Percentiles rank a stretch among this genome's conserved stretches.
These are phyloP conservation scores for Hypholoma fasciculare DNA, from an alignment of 768 basidiomycete species.

Conservation along the genomic window DNA sequence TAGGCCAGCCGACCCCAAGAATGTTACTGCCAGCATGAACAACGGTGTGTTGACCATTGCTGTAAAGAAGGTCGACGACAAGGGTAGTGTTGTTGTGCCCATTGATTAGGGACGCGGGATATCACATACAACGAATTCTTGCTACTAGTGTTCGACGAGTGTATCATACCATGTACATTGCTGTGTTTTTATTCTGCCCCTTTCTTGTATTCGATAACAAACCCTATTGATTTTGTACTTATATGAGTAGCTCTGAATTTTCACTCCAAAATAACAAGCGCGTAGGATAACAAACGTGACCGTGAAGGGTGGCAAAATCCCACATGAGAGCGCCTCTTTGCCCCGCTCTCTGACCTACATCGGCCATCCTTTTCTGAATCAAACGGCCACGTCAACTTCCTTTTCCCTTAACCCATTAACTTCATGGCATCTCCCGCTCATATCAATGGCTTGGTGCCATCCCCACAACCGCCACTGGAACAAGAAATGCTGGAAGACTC, in stretches of 20 bases:
- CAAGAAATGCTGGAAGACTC: constrained; percentile 30
- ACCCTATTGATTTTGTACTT: not conserved
- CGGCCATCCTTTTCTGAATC: not conserved
- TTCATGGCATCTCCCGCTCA: constrained; percentile 12
- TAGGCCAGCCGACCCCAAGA: constrained; percentile 54
- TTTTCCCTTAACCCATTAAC: constrained; percentile 4
- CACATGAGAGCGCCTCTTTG: constrained; percentile 11
- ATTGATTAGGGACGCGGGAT: constrained; percentile 13
- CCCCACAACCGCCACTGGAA: not conserved
- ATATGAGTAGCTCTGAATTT: not conserved
- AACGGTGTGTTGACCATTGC: constrained; percentile 71
- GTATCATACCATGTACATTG: not conserved
- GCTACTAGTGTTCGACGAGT: not conserved
- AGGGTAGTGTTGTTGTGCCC: constrained; percentile 49
- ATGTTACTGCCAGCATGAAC: constrained; percentile 61
- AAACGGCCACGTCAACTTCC: not conserved
- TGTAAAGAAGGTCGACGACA: constrained; percentile 61
- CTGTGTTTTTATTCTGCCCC: not conserved
- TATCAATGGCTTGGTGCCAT: constrained; percentile 3
- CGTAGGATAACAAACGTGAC: constrained; percentile 19
- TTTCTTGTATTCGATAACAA: not conserved
- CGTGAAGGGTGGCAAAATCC: constrained; percentile 24
- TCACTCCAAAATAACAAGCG: not conserved
- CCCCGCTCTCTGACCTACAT: not conserved
- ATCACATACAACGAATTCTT: too few species aligned